These are phyloP conservation scores for Gossypium rotundifolium DNA, from an alignment of 345 rosid species.

Conservation along the genomic window DNA sequence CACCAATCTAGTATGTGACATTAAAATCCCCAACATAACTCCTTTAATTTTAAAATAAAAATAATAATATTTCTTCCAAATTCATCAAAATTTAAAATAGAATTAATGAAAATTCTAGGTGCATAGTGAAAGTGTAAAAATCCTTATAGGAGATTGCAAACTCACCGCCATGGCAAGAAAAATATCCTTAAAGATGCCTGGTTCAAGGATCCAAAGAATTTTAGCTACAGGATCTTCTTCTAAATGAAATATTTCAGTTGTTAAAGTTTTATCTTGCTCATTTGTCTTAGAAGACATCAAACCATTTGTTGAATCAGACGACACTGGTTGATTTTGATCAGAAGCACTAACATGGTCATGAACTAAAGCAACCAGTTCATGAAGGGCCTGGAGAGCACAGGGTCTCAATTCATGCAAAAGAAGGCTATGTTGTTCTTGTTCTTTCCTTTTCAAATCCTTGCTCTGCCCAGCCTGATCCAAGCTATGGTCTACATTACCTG, in stretches of 20 bases:
- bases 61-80: neutral
- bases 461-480: conserved; percentile 22
- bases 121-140: neutral
- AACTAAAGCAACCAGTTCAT: conserved; percentile 70
- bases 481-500: conserved; percentile 31
- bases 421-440: conserved; percentile 18
- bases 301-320: conserved; percentile 29
- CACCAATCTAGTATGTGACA: neutral
- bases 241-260: conserved; percentile 25
- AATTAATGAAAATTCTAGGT: conserved; percentile 12
- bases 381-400: conserved; percentile 50
- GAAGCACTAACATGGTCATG: conserved; percentile 53
- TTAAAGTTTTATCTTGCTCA: conserved; percentile 17
- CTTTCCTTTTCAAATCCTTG: conserved; percentile 29
- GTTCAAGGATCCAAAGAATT: conserved; percentile 55
- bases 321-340: conserved; percentile 30
- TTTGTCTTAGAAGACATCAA: conserved; percentile 24
- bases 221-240: conserved; percentile 73
- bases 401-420: conserved; percentile 46
- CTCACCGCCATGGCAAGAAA: conserved; percentile 74
- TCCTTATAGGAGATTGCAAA: conserved; percentile 13
- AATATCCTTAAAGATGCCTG: conserved; percentile 44
- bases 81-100: neutral
- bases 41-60: neutral
- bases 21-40: neutral